Conservation (phyloP, 179 eudicot genomes). For the Silene vulgaris region DNA sequence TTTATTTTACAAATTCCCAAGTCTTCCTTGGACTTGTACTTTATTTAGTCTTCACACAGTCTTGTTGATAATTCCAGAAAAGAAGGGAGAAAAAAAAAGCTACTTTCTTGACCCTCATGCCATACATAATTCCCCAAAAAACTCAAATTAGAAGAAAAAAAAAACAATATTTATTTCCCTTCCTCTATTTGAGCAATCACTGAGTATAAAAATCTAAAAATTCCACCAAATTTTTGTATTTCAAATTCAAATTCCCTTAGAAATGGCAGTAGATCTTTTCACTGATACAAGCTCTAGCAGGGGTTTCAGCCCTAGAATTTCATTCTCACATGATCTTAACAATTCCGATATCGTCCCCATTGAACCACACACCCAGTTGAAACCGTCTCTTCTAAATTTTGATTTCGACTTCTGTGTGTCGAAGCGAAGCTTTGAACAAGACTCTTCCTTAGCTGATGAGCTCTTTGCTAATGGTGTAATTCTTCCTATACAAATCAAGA, state of each 20-base stretch:
- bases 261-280: conserved; percentile 36
- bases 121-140: conserved; percentile 2
- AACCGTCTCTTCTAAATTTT: conserved; percentile 24
- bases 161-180: neutral
- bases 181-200: neutral
- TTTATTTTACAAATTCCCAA: conserved; percentile 6
- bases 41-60: neutral
- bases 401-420: conserved; percentile 35
- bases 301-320: conserved; percentile 38
- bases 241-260: neutral
- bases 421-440: conserved; percentile 29
- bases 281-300: conserved; percentile 28
- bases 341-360: conserved; percentile 26
- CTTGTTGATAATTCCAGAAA: neutral
- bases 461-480: conserved; percentile 35
- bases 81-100: conserved; percentile 1
- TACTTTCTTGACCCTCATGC: conserved; percentile 22
- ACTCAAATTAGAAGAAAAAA: conserved; percentile 10
- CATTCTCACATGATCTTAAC: conserved; percentile 37
- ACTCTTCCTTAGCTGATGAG: conserved; percentile 35
- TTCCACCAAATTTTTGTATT: neutral
- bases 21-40: neutral
- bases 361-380: conserved; percentile 30
- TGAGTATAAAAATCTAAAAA: neutral
- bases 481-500: conserved; percentile 37